Percentiles rank a stretch among this genome's conserved stretches.
Conservation (phyloP, 208 protist species). For the Angomonas desouzai region DNA sequence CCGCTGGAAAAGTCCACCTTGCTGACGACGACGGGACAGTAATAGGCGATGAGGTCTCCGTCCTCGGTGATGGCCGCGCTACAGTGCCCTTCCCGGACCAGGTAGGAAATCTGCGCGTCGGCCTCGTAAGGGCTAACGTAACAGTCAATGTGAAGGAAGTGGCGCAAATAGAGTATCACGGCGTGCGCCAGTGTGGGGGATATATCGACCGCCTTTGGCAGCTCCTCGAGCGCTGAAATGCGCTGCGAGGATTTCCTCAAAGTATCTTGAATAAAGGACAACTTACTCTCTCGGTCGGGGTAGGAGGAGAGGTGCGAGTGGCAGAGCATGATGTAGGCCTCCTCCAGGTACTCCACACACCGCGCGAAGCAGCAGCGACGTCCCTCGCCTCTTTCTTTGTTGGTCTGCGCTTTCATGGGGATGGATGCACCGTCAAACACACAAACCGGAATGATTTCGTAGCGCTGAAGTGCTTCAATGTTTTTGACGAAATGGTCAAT, state of each 20-base stretch:
- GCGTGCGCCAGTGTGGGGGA: slow-evolving; percentile 71
- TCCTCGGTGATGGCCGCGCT: slow-evolving; percentile 97
- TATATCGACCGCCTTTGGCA: slow-evolving; percentile 74
- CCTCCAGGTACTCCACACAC: slow-evolving; percentile 39
- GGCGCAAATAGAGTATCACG: slow-evolving; percentile 61
- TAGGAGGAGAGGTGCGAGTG: slow-evolving; percentile 3
- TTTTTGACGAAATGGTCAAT: slow-evolving; percentile 31
- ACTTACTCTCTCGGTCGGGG: not conserved
- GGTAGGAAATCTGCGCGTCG: slow-evolving; percentile 98
- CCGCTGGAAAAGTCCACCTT: slow-evolving; percentile 60
- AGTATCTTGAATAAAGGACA: slow-evolving; percentile 5
- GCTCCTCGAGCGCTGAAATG: slow-evolving; percentile 37
- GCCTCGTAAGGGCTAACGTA: slow-evolving; percentile 99
- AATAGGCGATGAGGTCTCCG: slow-evolving; percentile 98
- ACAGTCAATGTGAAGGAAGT: slow-evolving; percentile 77
- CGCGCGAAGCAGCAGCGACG: slow-evolving; percentile 30
- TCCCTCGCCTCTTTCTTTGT: slow-evolving; percentile 40
- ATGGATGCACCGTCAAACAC: slow-evolving; percentile 83
- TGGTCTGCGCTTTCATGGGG: slow-evolving; percentile 70
- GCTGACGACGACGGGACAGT: slow-evolving; percentile 72
- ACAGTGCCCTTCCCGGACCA: slow-evolving; percentile 87
- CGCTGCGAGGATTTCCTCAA: slow-evolving; percentile 13
- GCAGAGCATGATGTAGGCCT: slow-evolving; percentile 25
- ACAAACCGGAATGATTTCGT: slow-evolving; percentile 63
- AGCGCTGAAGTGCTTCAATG: slow-evolving; percentile 43